Base-by-base conservation (phyloP, 108 stramenopile genomes). In the Thalassiosira profunda region DNA sequence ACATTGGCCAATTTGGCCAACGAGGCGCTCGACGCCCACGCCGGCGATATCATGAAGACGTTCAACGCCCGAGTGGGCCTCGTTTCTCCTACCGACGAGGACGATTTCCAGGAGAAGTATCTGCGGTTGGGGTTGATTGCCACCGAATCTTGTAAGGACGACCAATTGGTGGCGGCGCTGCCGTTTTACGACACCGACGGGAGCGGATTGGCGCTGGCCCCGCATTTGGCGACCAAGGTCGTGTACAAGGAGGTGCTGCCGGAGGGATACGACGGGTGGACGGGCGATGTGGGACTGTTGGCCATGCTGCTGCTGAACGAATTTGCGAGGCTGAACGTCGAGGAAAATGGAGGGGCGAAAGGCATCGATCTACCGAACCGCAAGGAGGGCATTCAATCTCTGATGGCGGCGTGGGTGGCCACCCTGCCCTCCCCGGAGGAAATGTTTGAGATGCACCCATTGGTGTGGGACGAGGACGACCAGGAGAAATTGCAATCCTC, bases 261-360 rank as follows among this genome's bases (percentile, higher is more conserved):
- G 4, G 85, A 86, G 17, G 69, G 63, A 26, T 94, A 88, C 52
- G 88, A 89, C 45, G 88, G 93, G 40, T 94, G 93, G 93, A 91
- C 93, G 26, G 93, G 93, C 0, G 93, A 94, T 75, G 63, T 85
- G 8, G 93, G 93, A 21, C 55, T 91, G 17, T 40, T 91, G 34
- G 93, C 93, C 40, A 52, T 94, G 72, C 54, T 82, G 42, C 34
- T 94, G 0, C 66, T 94, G 18, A 86, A 90, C 62, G 90, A 94
- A 73, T 59, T 94, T 59, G 88, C 90, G 1, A 36, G 74, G n/a
- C 59, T 55, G 10, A 53, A 76, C 36, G 35, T 41, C 37, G 33
- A 37, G 7, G 41, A 41, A 15, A 67, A 21, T 31, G 51, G 51
- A 5, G 53, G 21, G 7, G 34, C 18, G 4, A 45, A 40, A 36